Conservation (phyloP, 257 asterid genomes). For the Solanum corneliomulleri region DNA sequence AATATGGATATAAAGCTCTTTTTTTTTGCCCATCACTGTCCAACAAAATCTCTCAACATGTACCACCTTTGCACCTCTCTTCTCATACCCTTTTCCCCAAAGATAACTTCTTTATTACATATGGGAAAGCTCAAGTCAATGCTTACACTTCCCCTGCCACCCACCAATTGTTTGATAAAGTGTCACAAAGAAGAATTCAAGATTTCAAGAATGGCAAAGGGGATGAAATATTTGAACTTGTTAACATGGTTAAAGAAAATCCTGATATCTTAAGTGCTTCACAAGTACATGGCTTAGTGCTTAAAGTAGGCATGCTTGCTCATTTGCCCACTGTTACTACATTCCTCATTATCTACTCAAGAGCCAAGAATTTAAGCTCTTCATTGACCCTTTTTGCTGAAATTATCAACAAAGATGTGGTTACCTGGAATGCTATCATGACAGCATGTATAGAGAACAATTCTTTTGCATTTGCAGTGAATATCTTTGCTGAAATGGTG, state of each 20-base stretch:
- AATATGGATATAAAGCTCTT: not conserved
- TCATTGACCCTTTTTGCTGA: conserved; percentile 34
- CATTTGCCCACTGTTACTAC: conserved; percentile 33
- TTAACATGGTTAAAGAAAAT: conserved; percentile 8
- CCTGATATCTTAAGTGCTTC: conserved; percentile 15
- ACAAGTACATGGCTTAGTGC: conserved; percentile 34
- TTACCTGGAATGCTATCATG: conserved; percentile 58
- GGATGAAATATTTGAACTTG: conserved; percentile 23
- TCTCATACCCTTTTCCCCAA: not conserved
- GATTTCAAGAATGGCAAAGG: not conserved
- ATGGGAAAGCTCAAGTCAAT: not conserved
- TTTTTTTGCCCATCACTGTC: not conserved
- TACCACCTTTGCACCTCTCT: not conserved
- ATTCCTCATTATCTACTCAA: conserved; percentile 42
- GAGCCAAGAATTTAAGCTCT: conserved; percentile 25
- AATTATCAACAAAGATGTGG: conserved; percentile 36
- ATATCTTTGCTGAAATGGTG: conserved; percentile 35
- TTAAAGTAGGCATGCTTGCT: conserved; percentile 35
- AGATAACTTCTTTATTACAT: not conserved
- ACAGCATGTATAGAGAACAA: conserved; percentile 36
- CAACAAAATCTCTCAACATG: not conserved
- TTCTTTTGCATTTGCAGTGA: conserved; percentile 13
- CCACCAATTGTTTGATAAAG: conserved; percentile 26
- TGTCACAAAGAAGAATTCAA: conserved; percentile 18
- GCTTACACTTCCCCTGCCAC: conserved; percentile 7